Evolutionary conservation across 768 basidiomycete species (phyloP).

Genomic region (Boletus patriciae): DNA sequence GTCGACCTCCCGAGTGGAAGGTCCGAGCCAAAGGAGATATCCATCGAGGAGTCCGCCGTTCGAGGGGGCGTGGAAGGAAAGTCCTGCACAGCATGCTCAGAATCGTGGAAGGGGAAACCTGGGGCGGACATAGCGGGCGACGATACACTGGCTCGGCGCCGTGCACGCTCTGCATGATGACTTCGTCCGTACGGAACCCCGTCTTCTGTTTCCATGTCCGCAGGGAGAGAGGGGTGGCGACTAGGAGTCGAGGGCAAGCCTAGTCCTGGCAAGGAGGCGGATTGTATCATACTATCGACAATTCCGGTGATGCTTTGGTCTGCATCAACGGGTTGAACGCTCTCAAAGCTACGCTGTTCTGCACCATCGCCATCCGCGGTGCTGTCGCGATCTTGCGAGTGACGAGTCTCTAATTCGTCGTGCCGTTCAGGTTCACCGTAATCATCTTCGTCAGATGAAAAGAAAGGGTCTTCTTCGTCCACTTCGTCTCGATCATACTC

Average conservation of each 20-base stretch:
- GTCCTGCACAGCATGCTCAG: slow-evolving; percentile 12
- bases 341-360: slow-evolving; percentile 39
- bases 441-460: slow-evolving; percentile 39
- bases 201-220: slow-evolving; percentile 58
- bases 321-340: slow-evolving; percentile 43
- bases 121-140: slow-evolving; percentile 35
- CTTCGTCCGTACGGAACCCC: slow-evolving; percentile 63
- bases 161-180: slow-evolving; percentile 57
- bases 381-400: slow-evolving; percentile 13
- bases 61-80: slow-evolving; percentile 27
- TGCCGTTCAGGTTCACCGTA: slow-evolving; percentile 20
- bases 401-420: slow-evolving; percentile 7
- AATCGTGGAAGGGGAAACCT: slow-evolving; percentile 37
- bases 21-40: slow-evolving; percentile 11
- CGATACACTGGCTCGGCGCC: slow-evolving; percentile 33
- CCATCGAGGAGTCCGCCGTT: slow-evolving; percentile 25
- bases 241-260: slow-evolving; percentile 31
- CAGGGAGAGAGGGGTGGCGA: slow-evolving; percentile 46
- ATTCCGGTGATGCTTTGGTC: slow-evolving; percentile 64
- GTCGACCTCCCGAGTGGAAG: slow-evolving; percentile 40
- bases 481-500: slow-evolving; percentile 76
- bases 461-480: slow-evolving; percentile 48
- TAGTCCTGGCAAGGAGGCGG: slow-evolving; percentile 23
- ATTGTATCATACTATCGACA: slow-evolving; percentile 66
- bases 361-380: neutral